Base-by-base conservation (phyloP, 352 stramenopile species). In the Globisporangium abappressorium region DNA sequence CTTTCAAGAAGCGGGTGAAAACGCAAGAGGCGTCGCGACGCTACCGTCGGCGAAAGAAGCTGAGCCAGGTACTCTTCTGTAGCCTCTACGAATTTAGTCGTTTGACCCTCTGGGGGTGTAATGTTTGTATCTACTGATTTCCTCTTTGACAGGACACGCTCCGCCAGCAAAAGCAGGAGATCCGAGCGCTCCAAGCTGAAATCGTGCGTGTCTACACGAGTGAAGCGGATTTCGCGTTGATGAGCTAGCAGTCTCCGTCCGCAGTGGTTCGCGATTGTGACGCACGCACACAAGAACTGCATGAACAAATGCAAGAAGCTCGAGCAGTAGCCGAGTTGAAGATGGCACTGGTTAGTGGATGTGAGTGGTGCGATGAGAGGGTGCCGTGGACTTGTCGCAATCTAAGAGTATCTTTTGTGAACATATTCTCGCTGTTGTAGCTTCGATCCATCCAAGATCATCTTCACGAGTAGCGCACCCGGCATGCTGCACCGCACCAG, bases 111-210 rank as follows among this genome's bases (percentile, higher is more conserved):
- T 34, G 36, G 11, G 3, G 7, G 22, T 60, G 7, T 34, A n/a
- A 28, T n/a, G 1, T 5, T 26, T 22, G 28, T 26, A 26, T 26
- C 9, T 24, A 12, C 1, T 43, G 20, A 5, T 12, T 14, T 61
- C 5, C 12, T 18, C 38, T 61, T 8, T 20, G 7, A 12, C 20
- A 62, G 57, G 57, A 62, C n/a, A 62, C 57, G 11, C n/a, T 62
- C 11, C 34, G 57, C 24, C 57, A 62, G 33, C 57, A 62, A 47
- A 62, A 51, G 9, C 33, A 34, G 20, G 57, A 62, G 8, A 62
- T 62, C 34, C 57, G 34, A 22, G 34, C 28, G 22, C 22, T 62
- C 20, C 57, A 15, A 18, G 22, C 22, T n/a, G 57, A 62, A 12
- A n/a, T 62, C 4, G 22, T 34, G 2, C n/a, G 34, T 4, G 22